Evolutionary conservation across 345 rosid genomes (phyloP).

Genomic region (Linum tenue): DNA sequence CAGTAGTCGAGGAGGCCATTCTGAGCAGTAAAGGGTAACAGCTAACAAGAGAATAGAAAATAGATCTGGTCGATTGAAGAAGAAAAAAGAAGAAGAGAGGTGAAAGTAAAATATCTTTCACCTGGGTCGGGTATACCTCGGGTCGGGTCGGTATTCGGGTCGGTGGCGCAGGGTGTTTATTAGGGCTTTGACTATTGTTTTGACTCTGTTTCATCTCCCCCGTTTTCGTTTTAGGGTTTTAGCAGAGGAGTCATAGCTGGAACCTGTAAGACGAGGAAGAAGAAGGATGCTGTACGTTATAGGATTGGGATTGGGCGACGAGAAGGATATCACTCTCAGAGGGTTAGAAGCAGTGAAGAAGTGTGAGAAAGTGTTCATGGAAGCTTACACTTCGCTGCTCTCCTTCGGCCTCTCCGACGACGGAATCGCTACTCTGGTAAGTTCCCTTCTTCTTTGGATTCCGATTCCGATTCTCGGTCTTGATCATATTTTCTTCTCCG

Average conservation of each 20-base stretch:
- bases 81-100: too few species aligned
- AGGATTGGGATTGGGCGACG: conserved; percentile 80
- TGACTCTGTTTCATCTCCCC: too few species aligned
- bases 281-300: conserved; percentile 62
- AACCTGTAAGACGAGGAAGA: neutral
- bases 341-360: conserved; percentile 72
- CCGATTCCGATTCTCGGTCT: neutral
- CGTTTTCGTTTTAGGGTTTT: too few species aligned
- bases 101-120: too few species aligned
- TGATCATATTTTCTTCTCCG: neutral
- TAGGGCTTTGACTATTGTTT: too few species aligned
- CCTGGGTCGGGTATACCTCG: too few species aligned
- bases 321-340: conserved; percentile 68
- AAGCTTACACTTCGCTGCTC: conserved; percentile 91
- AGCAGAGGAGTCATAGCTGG: neutral
- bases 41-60: too few species aligned
- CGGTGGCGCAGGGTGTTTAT: too few species aligned
- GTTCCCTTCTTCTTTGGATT: neutral
- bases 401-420: conserved; percentile 71
- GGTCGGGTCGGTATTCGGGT: too few species aligned
- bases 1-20: too few species aligned
- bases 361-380: conserved; percentile 74
- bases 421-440: conserved; percentile 65
- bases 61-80: too few species aligned
- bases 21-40: too few species aligned